A percentile compares a stretch with the other conserved stretches of the same genome.
These are phyloP conservation scores for Russula vinacea DNA, from an alignment of 768 basidiomycete genomes.

Conservation along the genomic window DNA sequence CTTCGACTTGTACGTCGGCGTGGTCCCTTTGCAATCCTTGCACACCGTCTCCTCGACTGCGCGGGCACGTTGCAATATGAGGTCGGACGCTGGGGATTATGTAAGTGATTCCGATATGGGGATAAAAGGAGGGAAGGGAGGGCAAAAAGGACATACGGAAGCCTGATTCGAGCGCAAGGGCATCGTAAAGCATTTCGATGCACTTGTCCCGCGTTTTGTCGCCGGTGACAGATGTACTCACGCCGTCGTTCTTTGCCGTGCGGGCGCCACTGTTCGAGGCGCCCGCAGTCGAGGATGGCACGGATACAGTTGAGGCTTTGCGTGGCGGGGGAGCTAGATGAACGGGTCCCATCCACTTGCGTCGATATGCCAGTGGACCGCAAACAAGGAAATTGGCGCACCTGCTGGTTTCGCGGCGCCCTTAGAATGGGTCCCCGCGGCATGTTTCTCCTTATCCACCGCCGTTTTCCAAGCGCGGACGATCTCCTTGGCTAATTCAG, in stretches of 20 bases:
- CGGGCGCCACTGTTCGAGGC: constrained; percentile 44
- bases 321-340: constrained; percentile 19
- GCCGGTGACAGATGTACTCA: constrained; percentile 53
- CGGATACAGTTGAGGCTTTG: constrained; percentile 22
- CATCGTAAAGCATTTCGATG: constrained; percentile 86
- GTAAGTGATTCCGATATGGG: constrained; percentile 8
- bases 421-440: constrained; percentile 39
- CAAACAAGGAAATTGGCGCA: constrained; percentile 32
- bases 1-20: constrained; percentile 62
- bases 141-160: constrained; percentile 62
- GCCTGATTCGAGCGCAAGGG: constrained; percentile 78
- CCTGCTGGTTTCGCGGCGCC: constrained; percentile 38
- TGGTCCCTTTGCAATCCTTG: constrained; percentile 44
- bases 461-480: constrained; percentile 90
- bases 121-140: not conserved
- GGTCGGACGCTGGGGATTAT: constrained; percentile 54
- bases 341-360: not conserved
- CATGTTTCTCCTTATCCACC: constrained; percentile 62
- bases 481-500: constrained; percentile 83
- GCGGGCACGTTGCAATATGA: constrained; percentile 61
- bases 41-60: constrained; percentile 69
- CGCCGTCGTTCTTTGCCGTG: constrained; percentile 67
- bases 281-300: constrained; percentile 22
- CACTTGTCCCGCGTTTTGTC: constrained; percentile 85
- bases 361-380: not conserved